phyloP scores from a whole-genome alignment of 208 protist species.

The Acanthamoeba royreba region DNA sequence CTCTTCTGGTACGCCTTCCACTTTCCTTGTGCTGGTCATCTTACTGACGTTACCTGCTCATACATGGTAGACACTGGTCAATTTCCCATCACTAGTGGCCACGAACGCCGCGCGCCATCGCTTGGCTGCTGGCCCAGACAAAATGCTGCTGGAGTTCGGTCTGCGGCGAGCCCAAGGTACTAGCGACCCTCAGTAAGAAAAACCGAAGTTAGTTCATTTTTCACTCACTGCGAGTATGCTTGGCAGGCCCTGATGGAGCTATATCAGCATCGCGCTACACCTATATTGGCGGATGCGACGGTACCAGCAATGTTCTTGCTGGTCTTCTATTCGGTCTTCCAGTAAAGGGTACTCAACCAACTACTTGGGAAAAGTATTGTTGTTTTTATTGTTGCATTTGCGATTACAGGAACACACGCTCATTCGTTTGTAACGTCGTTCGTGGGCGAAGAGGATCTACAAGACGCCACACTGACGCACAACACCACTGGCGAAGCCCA shows the following conservation, averaged over 20 bases:
- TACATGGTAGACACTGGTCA: conserved; percentile 68
- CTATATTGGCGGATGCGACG: conserved; percentile 87
- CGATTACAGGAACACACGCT: conserved; percentile 77
- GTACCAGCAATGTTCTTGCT: conserved; percentile 85
- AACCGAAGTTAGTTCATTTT: no score
- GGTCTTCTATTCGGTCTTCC: conserved; percentile 79
- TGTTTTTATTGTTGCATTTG: conserved; percentile 39
- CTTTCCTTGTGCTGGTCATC: conserved; percentile 70
- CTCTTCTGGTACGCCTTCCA: conserved; percentile 47
- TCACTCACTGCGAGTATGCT: background rate
- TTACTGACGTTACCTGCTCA: conserved; percentile 10
- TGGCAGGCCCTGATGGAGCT: conserved; percentile 79
- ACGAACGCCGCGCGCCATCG: conserved; percentile 85
- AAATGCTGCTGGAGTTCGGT: conserved; percentile 88
- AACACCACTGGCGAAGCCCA: conserved; percentile 42
- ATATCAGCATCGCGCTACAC: conserved; percentile 85
- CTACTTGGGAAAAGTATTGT: background rate
- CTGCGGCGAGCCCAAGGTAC: conserved; percentile 84
- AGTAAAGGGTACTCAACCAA: conserved; percentile 40
- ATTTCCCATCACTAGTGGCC: conserved; percentile 79
- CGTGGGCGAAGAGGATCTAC: background rate
- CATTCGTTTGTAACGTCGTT: conserved; percentile 83
- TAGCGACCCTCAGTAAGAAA: background rate
- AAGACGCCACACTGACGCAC: background rate
- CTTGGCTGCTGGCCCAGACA: conserved; percentile 65